Base-by-base conservation (phyloP, 768 basidiomycete species). In the button mushroom (Agaricus bisporus) region DNA sequence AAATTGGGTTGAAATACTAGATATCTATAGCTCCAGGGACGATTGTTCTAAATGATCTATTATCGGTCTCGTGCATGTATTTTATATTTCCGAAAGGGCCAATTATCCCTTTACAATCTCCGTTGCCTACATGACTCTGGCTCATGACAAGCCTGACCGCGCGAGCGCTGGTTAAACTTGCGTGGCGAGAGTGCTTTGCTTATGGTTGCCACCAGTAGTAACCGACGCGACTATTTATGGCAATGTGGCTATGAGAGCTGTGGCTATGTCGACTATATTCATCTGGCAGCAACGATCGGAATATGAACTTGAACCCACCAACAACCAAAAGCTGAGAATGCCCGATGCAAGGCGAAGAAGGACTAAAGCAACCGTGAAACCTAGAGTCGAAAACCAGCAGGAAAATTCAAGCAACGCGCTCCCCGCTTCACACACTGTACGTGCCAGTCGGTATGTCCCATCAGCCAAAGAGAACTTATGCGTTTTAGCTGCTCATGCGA, bases 231-330 rank as follows among this genome's bases (percentile, higher is more conserved):
- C 44, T 41, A 51, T 51, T 41, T 36, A 35, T 45, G 8, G 4
- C 32, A 26, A 20, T 39, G 44, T 39, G 45, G 15, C 48, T n/a
- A 48, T 35, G 44, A 43, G 51, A 53, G 51, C 38, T 32, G 51
- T 53, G 51, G 51, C 51, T 53, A 53, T 53, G 51, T 54, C n/a
- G 36, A 15, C 28, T 8, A 38, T 28, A 4, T 14, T 9, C 45
- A 32, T 25, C 44, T 22, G 22, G 39, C 37, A 26, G 11, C 32
- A 32, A 32, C 11, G 11, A 32, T 32, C 11, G 32, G 32, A 11
- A 32, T 32, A 32, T 32, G 32, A 8, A 32, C 11, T 32, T 7
- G 7, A 32, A 32, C 32, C 32, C 11, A 32, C 32, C 11, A 32
- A 32, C 32, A 6, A 32, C 32, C 46, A 14, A 48, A n/a, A 12